A percentile compares a stretch with the other conserved stretches of the same genome.
These are phyloP conservation scores for Torulaspora maleeae DNA, from an alignment of 805 yeast genomes.

Conservation along the genomic window DNA sequence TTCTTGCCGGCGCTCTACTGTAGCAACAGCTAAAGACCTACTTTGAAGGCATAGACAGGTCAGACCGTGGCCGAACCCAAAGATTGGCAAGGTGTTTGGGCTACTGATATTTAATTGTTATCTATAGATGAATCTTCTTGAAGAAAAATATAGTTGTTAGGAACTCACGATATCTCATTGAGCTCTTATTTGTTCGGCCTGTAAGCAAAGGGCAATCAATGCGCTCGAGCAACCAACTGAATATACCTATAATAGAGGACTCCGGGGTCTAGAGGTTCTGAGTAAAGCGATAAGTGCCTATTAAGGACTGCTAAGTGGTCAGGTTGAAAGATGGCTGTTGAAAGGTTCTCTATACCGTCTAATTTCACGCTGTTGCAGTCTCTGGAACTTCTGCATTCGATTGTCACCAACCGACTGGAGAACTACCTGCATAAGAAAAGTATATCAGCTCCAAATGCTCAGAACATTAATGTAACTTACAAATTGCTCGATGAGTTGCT, in stretches of 20 bases:
- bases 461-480: slow-evolving; percentile 12
- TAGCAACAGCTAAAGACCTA: too few species aligned
- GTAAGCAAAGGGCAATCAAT: neutral
- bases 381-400: slow-evolving; percentile 28
- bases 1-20: too few species aligned
- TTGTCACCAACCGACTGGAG: slow-evolving; percentile 24
- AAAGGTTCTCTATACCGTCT: slow-evolving; percentile 29
- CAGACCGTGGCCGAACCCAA: too few species aligned
- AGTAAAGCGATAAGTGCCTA: neutral
- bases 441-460: slow-evolving; percentile 7
- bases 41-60: too few species aligned
- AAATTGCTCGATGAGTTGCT: slow-evolving; percentile 20
- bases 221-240: neutral
- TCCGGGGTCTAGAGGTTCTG: neutral
- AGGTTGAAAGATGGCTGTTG: slow-evolving; percentile 18
- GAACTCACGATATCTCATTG: too few species aligned
- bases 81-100: too few species aligned
- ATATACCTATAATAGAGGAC: neutral
- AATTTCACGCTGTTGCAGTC: slow-evolving; percentile 31
- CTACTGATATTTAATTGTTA: too few species aligned
- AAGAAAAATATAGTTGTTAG: too few species aligned
- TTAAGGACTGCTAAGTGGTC: neutral
- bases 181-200: slow-evolving; percentile 1
- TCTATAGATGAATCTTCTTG: too few species aligned
- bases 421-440: slow-evolving; percentile 15